Base-by-base conservation (phyloP, 2,329 filamentous ascomycete species). In the Didymella segeticola region DNA sequence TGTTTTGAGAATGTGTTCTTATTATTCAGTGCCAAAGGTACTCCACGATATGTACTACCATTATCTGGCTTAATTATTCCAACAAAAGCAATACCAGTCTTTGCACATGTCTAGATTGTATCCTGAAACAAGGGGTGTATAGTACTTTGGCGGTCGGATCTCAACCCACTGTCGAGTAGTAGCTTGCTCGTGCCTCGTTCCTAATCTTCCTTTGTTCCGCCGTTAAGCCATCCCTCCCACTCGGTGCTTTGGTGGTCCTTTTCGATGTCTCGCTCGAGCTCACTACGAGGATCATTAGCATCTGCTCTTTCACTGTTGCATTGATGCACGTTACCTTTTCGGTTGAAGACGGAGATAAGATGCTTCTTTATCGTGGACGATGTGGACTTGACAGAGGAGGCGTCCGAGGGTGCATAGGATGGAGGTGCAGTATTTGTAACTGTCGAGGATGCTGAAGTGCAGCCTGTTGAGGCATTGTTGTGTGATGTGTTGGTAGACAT, bases 291-390 rank as follows among this genome's bases (percentile, higher is more conserved):
- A n/a, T n/a, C n/a, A n/a, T n/a, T n/a, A n/a, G n/a, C n/a, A n/a
- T n/a, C n/a, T n/a, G n/a, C n/a, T n/a, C n/a, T n/a, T n/a, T n/a
- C n/a, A n/a, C n/a, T n/a, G n/a, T n/a, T n/a, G n/a, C n/a, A n/a
- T n/a, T n/a, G n/a, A n/a, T n/a, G 15, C n/a, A 29, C 50, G 53
- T 26, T 33, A 64, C 64, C 23, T 19, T 58, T 61, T 6, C 52
- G 38, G 20, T 34, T 42, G 47, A 64, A 58, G 19, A 62, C 37
- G 19, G 55, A 52, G 1, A 41, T 19, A 7, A 67, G 43, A 17
- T 58, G 52, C 15, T 55, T 62, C 47, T 66, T 64, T 10, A 54
- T 50, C 4, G 56, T 60, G 11, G 56, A 61, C 5, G 55, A 57
- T 25, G 19, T 53, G 11, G 56, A 62, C 15, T 38, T 25, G 2